Evolutionary conservation across 306 rosid genomes (phyloP), one percentile per base, ranked within the genome.

Genomic region (Delonix regia): DNA sequence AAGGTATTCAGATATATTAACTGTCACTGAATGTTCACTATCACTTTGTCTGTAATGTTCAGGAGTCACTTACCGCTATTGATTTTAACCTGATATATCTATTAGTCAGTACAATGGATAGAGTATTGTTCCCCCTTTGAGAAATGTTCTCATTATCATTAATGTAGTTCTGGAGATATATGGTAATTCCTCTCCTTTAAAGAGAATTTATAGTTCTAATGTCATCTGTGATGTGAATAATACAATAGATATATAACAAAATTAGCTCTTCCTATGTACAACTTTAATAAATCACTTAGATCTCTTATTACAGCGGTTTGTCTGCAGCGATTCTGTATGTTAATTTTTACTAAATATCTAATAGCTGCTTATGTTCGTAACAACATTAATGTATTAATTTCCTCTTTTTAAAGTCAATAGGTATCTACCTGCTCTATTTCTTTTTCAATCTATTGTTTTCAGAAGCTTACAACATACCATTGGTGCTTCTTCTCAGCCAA

Each of bases 1-100:
- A 82, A 87, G 96, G 91, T 88, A 88, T 51, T 80, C 33, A 0
- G 28, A 38, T 65, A n/a, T 42, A 36, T 28, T 38, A 57, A 49
- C 10, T 22, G 13, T 39, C 78, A 9, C 49, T 24, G 12, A 27
- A 71, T 67, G 60, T 36, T 65, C 59, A 19, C n/a, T 41, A 15
- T 60, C 73, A 42, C 55, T 30, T 66, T 36, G 18, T 60, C 68
- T 41, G 41, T 49, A 16, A 51, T 42, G 22, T 30, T 18, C 30
- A 14, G 74, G 21, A 42, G 52, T 71, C 34, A 57, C 30, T 33
- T 11, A 9, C 47, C 18, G 27, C 21, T 33, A 8, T 28, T 42
- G 49, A 45, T 68, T 6, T 81, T 55, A 60, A 9, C 55, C 33
- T 47, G 55, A 67, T 34, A 67, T 12, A 22, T 8, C 51, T 47